A percentile compares a stretch with the other conserved stretches of the same genome.
phyloP scores from a whole-genome alignment of 208 protist genomes.

The Crithidia bombi region DNA sequence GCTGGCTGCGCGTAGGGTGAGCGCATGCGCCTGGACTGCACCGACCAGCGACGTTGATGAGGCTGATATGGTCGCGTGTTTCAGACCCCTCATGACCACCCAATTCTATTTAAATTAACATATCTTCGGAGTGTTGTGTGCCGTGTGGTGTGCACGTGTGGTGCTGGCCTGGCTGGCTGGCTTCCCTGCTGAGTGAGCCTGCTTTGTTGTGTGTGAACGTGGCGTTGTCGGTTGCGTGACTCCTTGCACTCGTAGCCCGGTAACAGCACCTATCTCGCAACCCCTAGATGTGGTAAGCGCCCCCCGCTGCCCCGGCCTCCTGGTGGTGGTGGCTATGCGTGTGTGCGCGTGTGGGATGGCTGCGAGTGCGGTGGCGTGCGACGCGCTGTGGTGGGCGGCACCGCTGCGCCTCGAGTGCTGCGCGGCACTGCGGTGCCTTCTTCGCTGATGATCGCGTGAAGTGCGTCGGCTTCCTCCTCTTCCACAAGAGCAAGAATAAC shows the following conservation, averaged over 20 bases:
- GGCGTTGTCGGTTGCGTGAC: conserved; percentile 54
- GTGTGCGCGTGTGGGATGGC: background rate
- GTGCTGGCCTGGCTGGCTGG: background rate
- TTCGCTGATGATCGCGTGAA: conserved; percentile 49
- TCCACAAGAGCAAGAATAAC: conserved; percentile 49
- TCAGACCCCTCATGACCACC: conserved; percentile 66
- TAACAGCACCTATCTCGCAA: conserved; percentile 47
- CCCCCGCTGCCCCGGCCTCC: background rate
- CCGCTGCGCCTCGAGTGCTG: background rate
- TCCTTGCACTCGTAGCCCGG: conserved; percentile 15
- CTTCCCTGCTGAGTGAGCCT: background rate
- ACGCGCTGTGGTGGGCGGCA: background rate
- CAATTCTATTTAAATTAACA: conserved; percentile 53
- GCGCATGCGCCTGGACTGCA: background rate
- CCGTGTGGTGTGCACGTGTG: background rate
- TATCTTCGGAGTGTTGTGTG: conserved; percentile 44
- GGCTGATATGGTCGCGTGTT: conserved; percentile 87
- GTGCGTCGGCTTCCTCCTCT: conserved; percentile 37
- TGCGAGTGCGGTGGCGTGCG: background rate
- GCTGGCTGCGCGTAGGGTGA: too few relatives aligned
- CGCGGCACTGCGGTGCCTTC: background rate
- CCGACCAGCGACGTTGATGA: conserved; percentile 48
- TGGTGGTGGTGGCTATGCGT: too few relatives aligned
- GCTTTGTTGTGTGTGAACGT: background rate
- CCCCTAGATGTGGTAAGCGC: conserved; percentile 19